These are phyloP conservation scores for Phytophthora brassicae DNA, from an alignment of 352 stramenopile species.

Conservation along the genomic window DNA sequence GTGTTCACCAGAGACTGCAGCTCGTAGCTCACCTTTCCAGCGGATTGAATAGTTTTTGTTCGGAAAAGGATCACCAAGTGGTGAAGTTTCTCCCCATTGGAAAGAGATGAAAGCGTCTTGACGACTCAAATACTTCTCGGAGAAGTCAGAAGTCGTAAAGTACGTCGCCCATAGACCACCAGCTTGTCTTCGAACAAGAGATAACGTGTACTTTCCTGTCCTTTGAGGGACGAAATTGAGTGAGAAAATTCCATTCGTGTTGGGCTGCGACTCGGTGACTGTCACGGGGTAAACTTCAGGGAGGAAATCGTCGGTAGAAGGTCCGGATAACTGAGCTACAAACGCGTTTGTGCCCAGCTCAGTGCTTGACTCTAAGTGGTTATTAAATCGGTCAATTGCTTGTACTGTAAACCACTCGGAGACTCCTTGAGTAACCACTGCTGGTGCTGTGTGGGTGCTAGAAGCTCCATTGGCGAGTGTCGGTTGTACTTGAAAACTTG, in stretches of 20 bases:
- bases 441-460: constrained; percentile 77
- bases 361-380: constrained; percentile 83
- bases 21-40: constrained; percentile 65
- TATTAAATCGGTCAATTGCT: constrained; percentile 90
- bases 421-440: constrained; percentile 81
- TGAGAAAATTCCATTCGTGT: constrained; percentile 88
- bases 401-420: constrained; percentile 85
- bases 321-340: constrained; percentile 56
- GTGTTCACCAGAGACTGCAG: constrained; percentile 57
- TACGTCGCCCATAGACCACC: constrained; percentile 93
- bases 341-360: constrained; percentile 60
- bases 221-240: constrained; percentile 78
- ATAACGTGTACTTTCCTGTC: constrained; percentile 82
- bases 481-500: constrained; percentile 78
- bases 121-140: constrained; percentile 62
- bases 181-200: constrained; percentile 66
- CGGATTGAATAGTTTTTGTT: constrained; percentile 78
- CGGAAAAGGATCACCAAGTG: constrained; percentile 63
- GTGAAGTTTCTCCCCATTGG: constrained; percentile 75
- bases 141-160: constrained; percentile 89
- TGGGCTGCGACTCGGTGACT: constrained; percentile 57
- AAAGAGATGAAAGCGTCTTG: constrained; percentile 87
- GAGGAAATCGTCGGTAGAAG: constrained; percentile 8
- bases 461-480: constrained; percentile 61
- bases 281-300: constrained; percentile 44